phyloP scores from a whole-genome alignment of 2,329 filamentous ascomycete species.

The Venturiaceae sp. region DNA sequence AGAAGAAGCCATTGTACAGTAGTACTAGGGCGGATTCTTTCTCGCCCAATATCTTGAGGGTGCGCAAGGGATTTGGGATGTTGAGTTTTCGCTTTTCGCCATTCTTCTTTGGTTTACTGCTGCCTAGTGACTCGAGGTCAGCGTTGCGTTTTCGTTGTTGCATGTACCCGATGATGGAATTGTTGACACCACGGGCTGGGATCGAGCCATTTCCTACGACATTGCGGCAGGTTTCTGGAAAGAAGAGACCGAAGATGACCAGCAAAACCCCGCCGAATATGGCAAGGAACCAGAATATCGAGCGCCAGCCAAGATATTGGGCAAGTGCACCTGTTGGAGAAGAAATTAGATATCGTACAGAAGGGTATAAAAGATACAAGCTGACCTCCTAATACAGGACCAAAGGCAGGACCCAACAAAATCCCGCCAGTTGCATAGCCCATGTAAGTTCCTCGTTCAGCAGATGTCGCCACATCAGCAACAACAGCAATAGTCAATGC shows the following conservation, averaged over 20 bases:
- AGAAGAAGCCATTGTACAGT: conserved; percentile 19
- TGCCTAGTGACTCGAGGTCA: neutral
- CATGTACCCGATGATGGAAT: conserved; percentile 5
- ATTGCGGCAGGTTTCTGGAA: conserved; percentile 29
- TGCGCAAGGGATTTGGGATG: conserved; percentile 35
- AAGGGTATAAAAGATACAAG: neutral
- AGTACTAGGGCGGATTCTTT: conserved; percentile 30
- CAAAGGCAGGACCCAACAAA: conserved; percentile 11
- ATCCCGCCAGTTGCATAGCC: conserved; percentile 19
- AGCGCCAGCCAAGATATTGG: conserved; percentile 26
- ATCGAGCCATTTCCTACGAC: conserved; percentile 16
- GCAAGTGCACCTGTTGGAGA: conserved; percentile 13
- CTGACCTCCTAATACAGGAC: conserved; percentile 24
- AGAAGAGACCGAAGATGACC: conserved; percentile 24
- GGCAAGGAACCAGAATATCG: conserved; percentile 31
- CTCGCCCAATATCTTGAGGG: conserved; percentile 28
- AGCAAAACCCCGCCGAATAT: conserved; percentile 28
- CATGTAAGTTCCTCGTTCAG: conserved; percentile 25
- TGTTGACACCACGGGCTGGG: conserved; percentile 9
- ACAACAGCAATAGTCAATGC: conserved; percentile 23
- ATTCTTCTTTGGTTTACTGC: conserved; percentile 9
- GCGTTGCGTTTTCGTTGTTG: conserved; percentile 1
- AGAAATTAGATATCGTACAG: neutral
- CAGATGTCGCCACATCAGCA: conserved; percentile 23
- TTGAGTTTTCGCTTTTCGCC: conserved; percentile 21